Evolutionary conservation across 1,284 basidiomycete species (phyloP).

Genomic region (Pascua guehoae): DNA sequence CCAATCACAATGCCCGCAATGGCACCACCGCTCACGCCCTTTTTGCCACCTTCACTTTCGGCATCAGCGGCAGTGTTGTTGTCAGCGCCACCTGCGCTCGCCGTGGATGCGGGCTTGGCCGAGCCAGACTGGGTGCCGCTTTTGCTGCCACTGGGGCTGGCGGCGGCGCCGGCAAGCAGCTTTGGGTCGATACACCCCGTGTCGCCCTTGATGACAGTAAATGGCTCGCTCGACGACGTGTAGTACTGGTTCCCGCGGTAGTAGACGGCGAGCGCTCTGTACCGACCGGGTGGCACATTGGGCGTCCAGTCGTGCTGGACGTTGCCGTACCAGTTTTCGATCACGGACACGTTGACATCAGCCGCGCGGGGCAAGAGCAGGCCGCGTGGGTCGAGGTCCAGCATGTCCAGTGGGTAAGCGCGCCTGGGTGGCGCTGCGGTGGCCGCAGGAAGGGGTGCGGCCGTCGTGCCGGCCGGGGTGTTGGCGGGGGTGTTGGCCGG

Average conservation of each 20-base stretch:
- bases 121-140: too few species aligned
- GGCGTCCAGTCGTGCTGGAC: constrained; percentile 21
- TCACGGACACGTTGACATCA: constrained; percentile 25
- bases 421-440: neutral
- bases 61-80: neutral
- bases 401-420: neutral
- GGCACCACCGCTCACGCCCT: constrained; percentile 29
- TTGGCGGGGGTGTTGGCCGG: neutral
- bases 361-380: constrained; percentile 7
- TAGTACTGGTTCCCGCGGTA: constrained; percentile 12
- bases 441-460: neutral
- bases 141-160: constrained; percentile 1
- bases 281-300: constrained; percentile 32
- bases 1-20: constrained; percentile 44
- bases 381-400: neutral
- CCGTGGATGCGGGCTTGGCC: too few species aligned
- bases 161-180: constrained; percentile 1
- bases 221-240: constrained; percentile 5
- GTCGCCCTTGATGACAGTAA: constrained; percentile 31
- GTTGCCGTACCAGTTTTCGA: constrained; percentile 20
- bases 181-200: constrained; percentile 25
- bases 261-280: constrained; percentile 29
- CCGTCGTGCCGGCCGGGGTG: neutral
- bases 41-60: neutral
- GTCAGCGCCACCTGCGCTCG: neutral